phyloP scores from a whole-genome alignment of 805 yeast species.

The Cyberlindnera maritima region DNA sequence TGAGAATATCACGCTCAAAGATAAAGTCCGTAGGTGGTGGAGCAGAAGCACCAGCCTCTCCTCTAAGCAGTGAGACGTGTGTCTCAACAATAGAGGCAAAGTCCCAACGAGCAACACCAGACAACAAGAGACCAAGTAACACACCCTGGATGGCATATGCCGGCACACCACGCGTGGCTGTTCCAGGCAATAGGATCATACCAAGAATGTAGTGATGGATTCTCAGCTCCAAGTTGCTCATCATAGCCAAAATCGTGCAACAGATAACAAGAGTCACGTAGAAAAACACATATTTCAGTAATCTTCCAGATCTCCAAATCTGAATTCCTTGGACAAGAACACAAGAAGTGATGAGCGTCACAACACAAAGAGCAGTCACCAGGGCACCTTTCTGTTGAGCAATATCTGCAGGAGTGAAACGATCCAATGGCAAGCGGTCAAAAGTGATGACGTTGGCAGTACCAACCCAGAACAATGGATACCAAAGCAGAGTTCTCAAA shows the following conservation, averaged over 20 bases:
- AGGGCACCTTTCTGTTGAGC: slow-evolving; percentile 76
- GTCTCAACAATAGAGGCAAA: slow-evolving; percentile 88
- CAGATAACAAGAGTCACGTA: slow-evolving; percentile 47
- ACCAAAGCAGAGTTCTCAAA: slow-evolving; percentile 52
- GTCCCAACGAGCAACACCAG: slow-evolving; percentile 93
- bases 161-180: slow-evolving; percentile 67
- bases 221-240: slow-evolving; percentile 72
- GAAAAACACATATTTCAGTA: slow-evolving; percentile 53
- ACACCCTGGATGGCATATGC: slow-evolving; percentile 83
- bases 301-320: slow-evolving; percentile 76
- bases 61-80: slow-evolving; percentile 58
- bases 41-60: slow-evolving; percentile 58
- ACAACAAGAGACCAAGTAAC: slow-evolving; percentile 71
- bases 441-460: slow-evolving; percentile 82
- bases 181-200: slow-evolving; percentile 76
- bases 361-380: slow-evolving; percentile 54
- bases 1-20: slow-evolving; percentile 27
- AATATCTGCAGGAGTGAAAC: slow-evolving; percentile 71
- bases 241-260: slow-evolving; percentile 40
- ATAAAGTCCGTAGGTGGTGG: slow-evolving; percentile 48
- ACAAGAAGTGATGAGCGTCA: slow-evolving; percentile 46
- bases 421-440: slow-evolving; percentile 84
- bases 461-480: slow-evolving; percentile 81
- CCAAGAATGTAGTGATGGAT: slow-evolving; percentile 84
- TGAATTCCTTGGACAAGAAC: slow-evolving; percentile 71